Evolutionary conservation across 257 asterid species (phyloP).

Genomic region (Salvia splendens): DNA sequence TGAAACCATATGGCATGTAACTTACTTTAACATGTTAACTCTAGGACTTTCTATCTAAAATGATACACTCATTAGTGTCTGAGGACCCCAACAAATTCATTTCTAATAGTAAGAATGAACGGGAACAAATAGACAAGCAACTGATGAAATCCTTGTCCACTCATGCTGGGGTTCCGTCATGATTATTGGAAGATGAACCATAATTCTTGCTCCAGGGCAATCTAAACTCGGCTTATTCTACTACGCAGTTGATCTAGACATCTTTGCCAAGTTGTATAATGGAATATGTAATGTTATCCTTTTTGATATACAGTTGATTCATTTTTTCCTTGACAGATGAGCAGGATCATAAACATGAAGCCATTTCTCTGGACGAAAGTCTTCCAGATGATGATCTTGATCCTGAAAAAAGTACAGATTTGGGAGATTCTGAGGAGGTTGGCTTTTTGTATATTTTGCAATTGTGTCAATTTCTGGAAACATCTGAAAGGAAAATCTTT

Average conservation of each 20-base stretch:
- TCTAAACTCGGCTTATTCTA: background rate
- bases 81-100: background rate
- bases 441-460: conserved; percentile 32
- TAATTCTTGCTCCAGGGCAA: background rate
- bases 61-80: conserved; percentile 8
- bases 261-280: conserved; percentile 8
- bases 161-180: background rate
- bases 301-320: conserved; percentile 27
- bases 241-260: background rate
- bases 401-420: conserved; percentile 40
- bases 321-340: conserved; percentile 44
- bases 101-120: background rate
- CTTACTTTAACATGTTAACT: conserved; percentile 17
- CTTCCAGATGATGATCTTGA: conserved; percentile 46
- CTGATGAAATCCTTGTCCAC: background rate
- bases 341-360: conserved; percentile 39
- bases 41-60: conserved; percentile 7
- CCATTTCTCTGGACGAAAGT: conserved; percentile 48
- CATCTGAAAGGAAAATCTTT: background rate
- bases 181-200: background rate
- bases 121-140: conserved; percentile 3
- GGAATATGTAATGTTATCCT: background rate
- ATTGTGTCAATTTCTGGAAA: conserved; percentile 13
- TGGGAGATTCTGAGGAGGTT: conserved; percentile 61
- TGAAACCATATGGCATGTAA: background rate